A percentile compares a stretch with the other conserved stretches of the same genome.
phyloP scores from a whole-genome alignment of 2,329 filamentous ascomycete genomes.

The Endoconidiophora laricicola region DNA sequence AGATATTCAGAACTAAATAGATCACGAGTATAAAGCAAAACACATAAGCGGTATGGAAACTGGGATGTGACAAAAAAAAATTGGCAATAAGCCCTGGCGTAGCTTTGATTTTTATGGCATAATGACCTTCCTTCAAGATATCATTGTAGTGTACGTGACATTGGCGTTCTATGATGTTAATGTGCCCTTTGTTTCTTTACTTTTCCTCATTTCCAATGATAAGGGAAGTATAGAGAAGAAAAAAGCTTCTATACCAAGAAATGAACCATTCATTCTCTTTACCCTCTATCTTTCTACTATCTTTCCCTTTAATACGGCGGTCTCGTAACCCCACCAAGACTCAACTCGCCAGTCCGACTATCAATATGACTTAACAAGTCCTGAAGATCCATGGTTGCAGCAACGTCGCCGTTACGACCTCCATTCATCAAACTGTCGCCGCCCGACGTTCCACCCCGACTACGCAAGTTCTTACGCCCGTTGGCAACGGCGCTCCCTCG shows the following conservation, averaged over 20 bases:
- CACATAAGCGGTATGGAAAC: too few species aligned
- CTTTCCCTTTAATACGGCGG: constrained; percentile 31
- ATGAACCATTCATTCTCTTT: neutral
- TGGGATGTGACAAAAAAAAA: too few species aligned
- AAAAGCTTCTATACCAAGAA: neutral
- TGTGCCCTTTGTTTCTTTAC: too few species aligned
- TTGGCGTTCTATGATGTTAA: too few species aligned
- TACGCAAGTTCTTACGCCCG: constrained; percentile 5
- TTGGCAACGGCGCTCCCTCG: neutral
- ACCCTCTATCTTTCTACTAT: neutral
- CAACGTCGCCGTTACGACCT: constrained; percentile 4
- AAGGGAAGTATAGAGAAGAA: neutral
- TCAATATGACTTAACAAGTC: constrained; percentile 35
- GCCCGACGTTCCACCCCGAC: constrained; percentile 6
- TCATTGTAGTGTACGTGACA: too few species aligned
- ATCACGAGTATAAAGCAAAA: too few species aligned
- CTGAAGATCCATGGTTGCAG: constrained; percentile 27
- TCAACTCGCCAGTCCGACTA: constrained; percentile 28
- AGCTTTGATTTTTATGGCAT: too few species aligned
- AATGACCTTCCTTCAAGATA: too few species aligned
- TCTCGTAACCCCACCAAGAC: constrained; percentile 28
- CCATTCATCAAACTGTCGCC: constrained; percentile 6
- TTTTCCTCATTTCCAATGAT: too few species aligned
- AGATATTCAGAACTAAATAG: too few species aligned
- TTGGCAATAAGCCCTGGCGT: too few species aligned